Evolutionary conservation across 2,329 filamentous ascomycete species (phyloP).

Genomic region (Verticillium albo-atrum): DNA sequence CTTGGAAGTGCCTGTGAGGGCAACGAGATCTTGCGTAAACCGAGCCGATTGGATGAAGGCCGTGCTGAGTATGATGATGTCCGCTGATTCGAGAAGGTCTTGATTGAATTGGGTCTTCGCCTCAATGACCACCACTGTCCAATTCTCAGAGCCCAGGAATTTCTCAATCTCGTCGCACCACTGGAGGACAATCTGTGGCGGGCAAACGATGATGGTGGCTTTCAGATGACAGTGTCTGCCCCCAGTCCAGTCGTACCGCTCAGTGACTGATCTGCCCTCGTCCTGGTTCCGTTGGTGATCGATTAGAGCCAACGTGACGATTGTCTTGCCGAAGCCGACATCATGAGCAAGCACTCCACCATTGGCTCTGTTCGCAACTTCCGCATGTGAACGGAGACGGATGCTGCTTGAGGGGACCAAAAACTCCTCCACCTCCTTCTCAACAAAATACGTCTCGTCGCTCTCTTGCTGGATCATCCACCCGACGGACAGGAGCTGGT

Average conservation of each 20-base stretch:
- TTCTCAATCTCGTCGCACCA: constrained; percentile 27
- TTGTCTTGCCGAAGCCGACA: constrained; percentile 41
- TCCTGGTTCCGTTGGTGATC: constrained; percentile 18
- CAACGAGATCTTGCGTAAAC: background rate
- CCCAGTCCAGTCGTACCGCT: constrained; percentile 10
- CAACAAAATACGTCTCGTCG: constrained; percentile 19
- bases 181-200: constrained; percentile 32
- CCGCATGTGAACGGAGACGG: constrained; percentile 25
- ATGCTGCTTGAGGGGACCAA: constrained; percentile 24
- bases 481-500: constrained; percentile 15
- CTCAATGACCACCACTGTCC: constrained; percentile 20
- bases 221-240: constrained; percentile 14
- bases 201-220: constrained; percentile 34
- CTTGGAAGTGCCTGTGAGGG: constrained; percentile 6
- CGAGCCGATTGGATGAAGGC: background rate
- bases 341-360: constrained; percentile 39
- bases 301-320: constrained; percentile 32
- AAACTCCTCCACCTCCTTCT: constrained; percentile 34
- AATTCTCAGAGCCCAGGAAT: constrained; percentile 17
- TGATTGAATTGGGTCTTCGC: constrained; percentile 4
- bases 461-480: constrained; percentile 21
- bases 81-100: constrained; percentile 19
- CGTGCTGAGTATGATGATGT: constrained; percentile 32
- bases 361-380: constrained; percentile 16
- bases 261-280: constrained; percentile 7